phyloP scores from a whole-genome alignment of 805 yeast genomes.

The Ogataea angusta region DNA sequence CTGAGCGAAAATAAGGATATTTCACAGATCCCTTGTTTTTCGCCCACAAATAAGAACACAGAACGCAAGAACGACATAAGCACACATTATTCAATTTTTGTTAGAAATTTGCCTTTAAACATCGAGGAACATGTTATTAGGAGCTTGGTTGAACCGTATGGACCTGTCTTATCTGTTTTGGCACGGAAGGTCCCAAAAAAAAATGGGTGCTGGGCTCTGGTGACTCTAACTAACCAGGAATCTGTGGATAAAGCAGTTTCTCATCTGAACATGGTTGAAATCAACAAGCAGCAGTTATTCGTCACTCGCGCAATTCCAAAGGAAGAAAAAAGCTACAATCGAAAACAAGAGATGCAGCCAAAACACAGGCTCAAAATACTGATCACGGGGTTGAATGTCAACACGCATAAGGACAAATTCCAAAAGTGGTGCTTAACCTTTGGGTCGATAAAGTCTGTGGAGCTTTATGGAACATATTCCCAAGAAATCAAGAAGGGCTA shows the following conservation, averaged over 20 bases:
- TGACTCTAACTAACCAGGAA: slow-evolving; percentile 26
- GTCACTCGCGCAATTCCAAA: slow-evolving; percentile 35
- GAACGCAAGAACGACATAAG: slow-evolving; percentile 12
- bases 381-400: slow-evolving; percentile 26
- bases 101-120: slow-evolving; percentile 30
- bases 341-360: slow-evolving; percentile 16
- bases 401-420: slow-evolving; percentile 21
- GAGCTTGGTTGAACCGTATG: slow-evolving; percentile 31
- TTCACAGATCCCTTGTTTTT: slow-evolving; percentile 13
- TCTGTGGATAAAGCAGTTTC: slow-evolving; percentile 27
- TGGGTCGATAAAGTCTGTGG: slow-evolving; percentile 26
- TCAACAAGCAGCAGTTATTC: slow-evolving; percentile 29
- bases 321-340: slow-evolving; percentile 29
- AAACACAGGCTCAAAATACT: slow-evolving; percentile 26
- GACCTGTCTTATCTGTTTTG: slow-evolving; percentile 27
- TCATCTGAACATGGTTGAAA: slow-evolving; percentile 26
- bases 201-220: slow-evolving; percentile 34
- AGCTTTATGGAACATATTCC: slow-evolving; percentile 24
- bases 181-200: slow-evolving; percentile 27
- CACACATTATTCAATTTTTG: slow-evolving; percentile 30
- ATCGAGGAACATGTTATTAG: slow-evolving; percentile 25
- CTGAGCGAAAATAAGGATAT: slow-evolving; percentile 10
- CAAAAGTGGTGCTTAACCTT: slow-evolving; percentile 28
- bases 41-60: slow-evolving; percentile 10
- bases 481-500: slow-evolving; percentile 13